Evolutionary conservation across 345 rosid species (phyloP).

Genomic region (Brassica nigra): DNA sequence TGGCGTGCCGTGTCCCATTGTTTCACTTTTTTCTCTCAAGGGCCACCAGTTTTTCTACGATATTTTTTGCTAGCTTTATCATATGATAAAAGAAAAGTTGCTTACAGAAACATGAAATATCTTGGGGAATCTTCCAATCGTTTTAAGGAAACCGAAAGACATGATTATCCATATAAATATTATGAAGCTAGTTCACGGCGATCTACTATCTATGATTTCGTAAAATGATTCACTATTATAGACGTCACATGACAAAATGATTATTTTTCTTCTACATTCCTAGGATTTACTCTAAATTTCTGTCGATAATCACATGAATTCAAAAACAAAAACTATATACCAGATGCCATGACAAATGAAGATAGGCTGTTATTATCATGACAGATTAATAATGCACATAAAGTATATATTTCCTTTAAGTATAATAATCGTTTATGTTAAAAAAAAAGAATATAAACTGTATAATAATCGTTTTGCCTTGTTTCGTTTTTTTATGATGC

Average conservation of each 20-base stretch:
- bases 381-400: not conserved
- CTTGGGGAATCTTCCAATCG: not conserved
- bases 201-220: not conserved
- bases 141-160: not conserved
- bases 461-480: not conserved
- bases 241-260: not conserved
- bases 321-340: not conserved
- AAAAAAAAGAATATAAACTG: too few relatives aligned
- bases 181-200: not conserved
- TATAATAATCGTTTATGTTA: not conserved
- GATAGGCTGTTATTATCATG: not conserved
- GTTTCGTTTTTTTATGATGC: not conserved
- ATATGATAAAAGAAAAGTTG: not conserved
- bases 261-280: not conserved
- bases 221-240: not conserved
- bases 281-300: not conserved
- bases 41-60: not conserved
- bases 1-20: conserved; percentile 32
- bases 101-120: not conserved
- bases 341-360: not conserved
- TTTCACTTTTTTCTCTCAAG: conserved; percentile 13
- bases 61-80: conserved; percentile 5
- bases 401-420: not conserved
- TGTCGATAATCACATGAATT: not conserved
- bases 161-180: not conserved